A percentile compares a stretch with the other conserved stretches of the same genome.
Evolutionary conservation across 495 filamentous ascomycete genomes (phyloP).

Genomic region (Trichoderma asperelloides): DNA sequence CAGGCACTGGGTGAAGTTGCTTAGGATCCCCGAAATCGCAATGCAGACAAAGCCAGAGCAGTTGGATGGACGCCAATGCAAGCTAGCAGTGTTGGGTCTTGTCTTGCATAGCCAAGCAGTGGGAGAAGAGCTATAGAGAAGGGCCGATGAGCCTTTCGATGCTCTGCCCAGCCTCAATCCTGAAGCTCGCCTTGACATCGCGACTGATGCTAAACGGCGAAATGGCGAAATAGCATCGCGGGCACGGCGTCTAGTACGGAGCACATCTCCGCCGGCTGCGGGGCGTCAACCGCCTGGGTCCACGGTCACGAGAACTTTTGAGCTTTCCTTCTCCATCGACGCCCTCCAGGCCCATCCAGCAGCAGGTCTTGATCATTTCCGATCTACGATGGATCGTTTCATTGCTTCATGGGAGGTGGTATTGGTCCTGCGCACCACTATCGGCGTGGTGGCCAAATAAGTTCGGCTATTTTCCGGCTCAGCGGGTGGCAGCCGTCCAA

Average conservation of each 20-base stretch:
- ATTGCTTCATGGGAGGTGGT: neutral
- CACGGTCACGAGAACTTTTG: constrained; percentile 1
- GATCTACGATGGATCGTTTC: constrained; percentile 8
- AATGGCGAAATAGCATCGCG: neutral
- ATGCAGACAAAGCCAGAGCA: neutral
- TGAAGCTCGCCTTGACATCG: neutral
- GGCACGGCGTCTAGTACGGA: neutral
- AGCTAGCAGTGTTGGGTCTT: neutral
- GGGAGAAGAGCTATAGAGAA: neutral
- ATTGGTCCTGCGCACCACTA: neutral
- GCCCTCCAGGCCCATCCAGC: neutral
- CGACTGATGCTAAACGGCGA: neutral
- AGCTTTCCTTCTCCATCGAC: neutral
- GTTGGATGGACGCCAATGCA: neutral
- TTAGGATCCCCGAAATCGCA: neutral
- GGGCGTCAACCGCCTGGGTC: neutral
- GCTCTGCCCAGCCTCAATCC: neutral
- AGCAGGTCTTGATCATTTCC: neutral
- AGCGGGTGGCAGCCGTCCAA: neutral
- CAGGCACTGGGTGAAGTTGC: neutral
- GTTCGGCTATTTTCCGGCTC: neutral
- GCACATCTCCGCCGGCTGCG: neutral
- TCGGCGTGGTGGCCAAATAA: too few species aligned
- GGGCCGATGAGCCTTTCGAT: neutral
- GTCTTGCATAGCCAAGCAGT: neutral